These are phyloP conservation scores for Boletus sp. DNA, from an alignment of 768 basidiomycete genomes.

Conservation along the genomic window DNA sequence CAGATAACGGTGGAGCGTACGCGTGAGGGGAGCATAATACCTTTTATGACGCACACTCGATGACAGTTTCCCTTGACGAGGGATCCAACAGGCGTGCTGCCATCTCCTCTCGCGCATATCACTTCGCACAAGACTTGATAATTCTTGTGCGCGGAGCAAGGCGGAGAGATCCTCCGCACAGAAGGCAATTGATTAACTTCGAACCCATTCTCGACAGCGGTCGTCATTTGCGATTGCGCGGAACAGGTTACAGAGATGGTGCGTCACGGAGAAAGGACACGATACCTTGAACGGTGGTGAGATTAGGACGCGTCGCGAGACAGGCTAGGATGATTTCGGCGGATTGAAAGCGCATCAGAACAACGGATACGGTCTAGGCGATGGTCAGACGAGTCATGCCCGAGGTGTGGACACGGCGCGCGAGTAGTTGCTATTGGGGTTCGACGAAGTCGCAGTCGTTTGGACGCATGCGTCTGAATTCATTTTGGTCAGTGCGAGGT, in stretches of 20 bases:
- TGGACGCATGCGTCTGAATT: no score
- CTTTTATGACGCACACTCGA: constrained; percentile 3
- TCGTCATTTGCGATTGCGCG: not conserved
- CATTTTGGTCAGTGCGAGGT: no score
- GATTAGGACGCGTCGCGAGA: constrained; percentile 3
- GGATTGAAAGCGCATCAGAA: not conserved
- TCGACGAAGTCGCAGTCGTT: no score
- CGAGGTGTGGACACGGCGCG: no score
- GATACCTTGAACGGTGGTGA: constrained; percentile 9
- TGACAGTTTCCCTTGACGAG: constrained; percentile 5
- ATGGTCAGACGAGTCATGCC: no score
- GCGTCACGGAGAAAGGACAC: not conserved
- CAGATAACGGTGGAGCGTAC: constrained; percentile 7
- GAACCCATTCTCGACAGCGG: constrained; percentile 7
- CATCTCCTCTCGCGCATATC: not conserved
- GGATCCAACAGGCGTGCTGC: constrained; percentile 1
- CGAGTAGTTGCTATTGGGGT: no score
- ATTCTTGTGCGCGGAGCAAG: constrained; percentile 5
- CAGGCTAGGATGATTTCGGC: constrained; percentile 2
- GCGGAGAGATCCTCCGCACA: constrained; percentile 4
- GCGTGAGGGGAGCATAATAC: not conserved
- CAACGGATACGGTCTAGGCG: not conserved
- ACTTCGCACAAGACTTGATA: constrained; percentile 8
- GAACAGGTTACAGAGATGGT: not conserved
- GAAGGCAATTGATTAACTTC: constrained; percentile 6